phyloP scores from a whole-genome alignment of 1,284 basidiomycete genomes.

The Moniliophthora roreri region DNA sequence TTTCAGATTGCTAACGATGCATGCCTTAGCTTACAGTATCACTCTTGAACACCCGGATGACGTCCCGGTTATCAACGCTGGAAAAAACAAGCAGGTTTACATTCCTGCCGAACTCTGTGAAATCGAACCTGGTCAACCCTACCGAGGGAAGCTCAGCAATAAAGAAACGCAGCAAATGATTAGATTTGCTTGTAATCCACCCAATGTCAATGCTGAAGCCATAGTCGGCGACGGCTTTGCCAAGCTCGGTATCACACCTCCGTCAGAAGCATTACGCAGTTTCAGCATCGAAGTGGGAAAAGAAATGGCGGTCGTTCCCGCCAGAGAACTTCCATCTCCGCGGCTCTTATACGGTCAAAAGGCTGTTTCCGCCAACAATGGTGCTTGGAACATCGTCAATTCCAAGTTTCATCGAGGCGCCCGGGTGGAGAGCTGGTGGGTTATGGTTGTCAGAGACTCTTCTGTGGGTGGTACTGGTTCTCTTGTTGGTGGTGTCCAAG shows the following conservation, averaged over 20 bases:
- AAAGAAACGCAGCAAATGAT: constrained; percentile 67
- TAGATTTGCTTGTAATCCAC: constrained; percentile 57
- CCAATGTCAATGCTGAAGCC: constrained; percentile 52
- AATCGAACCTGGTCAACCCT: constrained; percentile 56
- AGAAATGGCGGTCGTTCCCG: constrained; percentile 63
- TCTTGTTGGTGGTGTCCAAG: too few species aligned
- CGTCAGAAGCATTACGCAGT: constrained; percentile 34
- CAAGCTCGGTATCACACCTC: constrained; percentile 47
- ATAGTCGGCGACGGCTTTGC: constrained; percentile 59
- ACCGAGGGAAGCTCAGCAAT: constrained; percentile 50
- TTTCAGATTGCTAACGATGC: neutral
- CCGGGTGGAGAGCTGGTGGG: constrained; percentile 51
- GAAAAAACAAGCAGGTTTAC: constrained; percentile 33
- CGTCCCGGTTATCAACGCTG: constrained; percentile 56
- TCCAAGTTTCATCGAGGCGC: constrained; percentile 61
- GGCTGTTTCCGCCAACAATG: constrained; percentile 44
- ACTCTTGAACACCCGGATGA: constrained; percentile 46
- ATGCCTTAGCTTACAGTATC: constrained; percentile 47
- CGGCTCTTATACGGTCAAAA: constrained; percentile 51
- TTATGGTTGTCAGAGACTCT: constrained; percentile 58
- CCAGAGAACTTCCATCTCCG: constrained; percentile 60
- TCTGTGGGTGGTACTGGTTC: too few species aligned
- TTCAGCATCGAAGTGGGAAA: constrained; percentile 57
- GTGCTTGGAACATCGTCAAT: constrained; percentile 71
- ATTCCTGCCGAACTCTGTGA: constrained; percentile 72